phyloP scores from a whole-genome alignment of 2,329 filamentous ascomycete genomes.

The Lachnellula suecica region DNA sequence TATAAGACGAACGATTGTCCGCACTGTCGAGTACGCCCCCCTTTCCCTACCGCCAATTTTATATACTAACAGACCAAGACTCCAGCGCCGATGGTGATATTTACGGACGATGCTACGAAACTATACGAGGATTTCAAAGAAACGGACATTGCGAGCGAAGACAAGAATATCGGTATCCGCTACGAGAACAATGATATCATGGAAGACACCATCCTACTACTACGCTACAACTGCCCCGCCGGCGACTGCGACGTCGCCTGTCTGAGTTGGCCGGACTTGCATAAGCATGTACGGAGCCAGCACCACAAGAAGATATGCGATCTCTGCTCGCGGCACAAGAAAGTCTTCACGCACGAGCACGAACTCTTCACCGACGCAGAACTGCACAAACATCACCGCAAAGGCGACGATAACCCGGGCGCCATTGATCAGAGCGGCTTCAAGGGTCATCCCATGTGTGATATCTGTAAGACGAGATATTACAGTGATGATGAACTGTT shows the following conservation, averaged over 20 bases:
- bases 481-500: constrained; percentile 97
- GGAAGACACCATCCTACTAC: constrained; percentile 82
- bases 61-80: constrained; percentile 49
- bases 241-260: constrained; percentile 81
- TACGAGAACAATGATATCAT: constrained; percentile 89
- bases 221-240: constrained; percentile 95
- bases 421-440: constrained; percentile 92
- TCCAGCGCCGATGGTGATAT: constrained; percentile 79
- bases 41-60: constrained; percentile 23
- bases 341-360: constrained; percentile 97
- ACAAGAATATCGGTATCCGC: constrained; percentile 85
- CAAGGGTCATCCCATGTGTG: constrained; percentile 91
- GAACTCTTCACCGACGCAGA: constrained; percentile 83
- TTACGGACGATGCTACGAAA: constrained; percentile 82
- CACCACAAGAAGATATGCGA: constrained; percentile 92
- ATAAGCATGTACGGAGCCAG: constrained; percentile 75
- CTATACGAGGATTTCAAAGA: constrained; percentile 80
- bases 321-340: constrained; percentile 90
- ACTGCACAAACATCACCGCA: constrained; percentile 82
- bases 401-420: constrained; percentile 88
- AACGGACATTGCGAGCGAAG: constrained; percentile 71
- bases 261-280: constrained; percentile 74
- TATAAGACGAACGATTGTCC: constrained; percentile 97
- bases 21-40: constrained; percentile 77
- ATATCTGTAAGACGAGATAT: constrained; percentile 87